Base-by-base conservation (phyloP, 2,329 filamentous ascomycete genomes). In the Xylariales sp. region DNA sequence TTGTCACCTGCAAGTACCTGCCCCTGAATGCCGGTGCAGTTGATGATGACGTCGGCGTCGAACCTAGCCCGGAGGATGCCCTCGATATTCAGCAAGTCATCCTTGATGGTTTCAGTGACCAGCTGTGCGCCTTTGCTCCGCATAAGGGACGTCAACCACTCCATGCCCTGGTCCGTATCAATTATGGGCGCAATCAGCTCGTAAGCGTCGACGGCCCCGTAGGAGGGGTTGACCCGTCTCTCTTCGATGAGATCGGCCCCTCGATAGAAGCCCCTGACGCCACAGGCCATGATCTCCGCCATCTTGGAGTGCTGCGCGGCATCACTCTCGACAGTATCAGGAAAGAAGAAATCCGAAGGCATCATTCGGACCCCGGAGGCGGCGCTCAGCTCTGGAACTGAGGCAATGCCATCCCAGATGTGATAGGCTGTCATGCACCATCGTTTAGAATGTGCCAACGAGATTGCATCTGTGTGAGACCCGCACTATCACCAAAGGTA, bases 151-250 rank as follows among this genome's bases (percentile, higher is more conserved):
- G 57, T 65, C 33, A 70, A 50, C 52, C 59, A 69, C 16, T 46
- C 43, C 65, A 70, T 70, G 20, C 59, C 59, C 28, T 55, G 45
- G 44, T 70, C 66, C 1, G 67, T 69, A 45, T 71, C 66, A 41
- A 72, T 70, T 37, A 69, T 54, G 1, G 66, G 68, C 1, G 66
- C 61, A 31, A 65, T 50, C 34, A 65, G 49, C 42, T 69, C 62
- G 43, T 70, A 70, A 5, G 66, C 67, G 35, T 70, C 63, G 4
- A 63, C 57, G 11, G 55, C 59, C 7, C 60, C 59, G 38, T 65
- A 61, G 1, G 41, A 40, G 6, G 49, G 50, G 41, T 62, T 49
- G 17, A 66, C 44, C 11, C 53, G 42, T 12, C 55, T 48, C 34
- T 66, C 55, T n/a, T 59, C 50, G 38, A 66, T 56, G 39, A 63